phyloP scores from a whole-genome alignment of 768 basidiomycete species.

The Steccherinum ochraceum region DNA sequence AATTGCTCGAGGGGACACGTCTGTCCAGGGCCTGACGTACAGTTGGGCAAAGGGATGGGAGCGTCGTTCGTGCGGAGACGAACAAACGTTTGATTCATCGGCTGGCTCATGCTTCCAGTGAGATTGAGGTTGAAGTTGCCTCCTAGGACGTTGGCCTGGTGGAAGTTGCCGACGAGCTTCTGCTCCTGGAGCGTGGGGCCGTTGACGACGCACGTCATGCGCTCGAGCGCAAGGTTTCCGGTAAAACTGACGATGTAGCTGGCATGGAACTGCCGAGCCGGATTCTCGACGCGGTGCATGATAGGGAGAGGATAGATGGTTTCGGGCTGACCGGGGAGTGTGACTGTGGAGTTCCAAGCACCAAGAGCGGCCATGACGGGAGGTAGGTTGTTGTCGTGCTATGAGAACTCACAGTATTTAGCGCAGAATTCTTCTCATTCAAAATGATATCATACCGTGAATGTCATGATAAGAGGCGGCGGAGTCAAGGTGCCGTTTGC shows the following conservation, averaged over 20 bases:
- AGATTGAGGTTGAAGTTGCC: no score
- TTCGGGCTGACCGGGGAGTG: no score
- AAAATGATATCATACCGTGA: constrained; percentile 27
- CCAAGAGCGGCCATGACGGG: constrained; percentile 37
- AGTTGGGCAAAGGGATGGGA: constrained; percentile 34
- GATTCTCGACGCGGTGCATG: no score
- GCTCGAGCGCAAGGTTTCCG: constrained; percentile 36
- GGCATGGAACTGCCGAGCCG: no score
- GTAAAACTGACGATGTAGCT: no score
- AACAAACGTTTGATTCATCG: constrained; percentile 32
- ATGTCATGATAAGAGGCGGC: constrained; percentile 36
- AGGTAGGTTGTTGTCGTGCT: constrained; percentile 42
- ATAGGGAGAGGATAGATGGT: no score
- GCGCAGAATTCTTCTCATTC: background rate
- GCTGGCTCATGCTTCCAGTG: no score
- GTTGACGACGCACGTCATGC: constrained; percentile 33
- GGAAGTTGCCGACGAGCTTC: no score
- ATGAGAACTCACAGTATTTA: background rate
- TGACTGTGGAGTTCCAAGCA: constrained; percentile 38
- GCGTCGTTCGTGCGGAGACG: constrained; percentile 35
- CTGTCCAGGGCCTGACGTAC: constrained; percentile 32
- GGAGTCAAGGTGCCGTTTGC: constrained; percentile 26
- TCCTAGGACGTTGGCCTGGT: background rate
- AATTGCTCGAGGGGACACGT: constrained; percentile 33
- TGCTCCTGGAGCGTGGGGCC: no score